Evolutionary conservation across 1,139 yeast species (phyloP).

Genomic region (Suhomyces bokatorum): DNA sequence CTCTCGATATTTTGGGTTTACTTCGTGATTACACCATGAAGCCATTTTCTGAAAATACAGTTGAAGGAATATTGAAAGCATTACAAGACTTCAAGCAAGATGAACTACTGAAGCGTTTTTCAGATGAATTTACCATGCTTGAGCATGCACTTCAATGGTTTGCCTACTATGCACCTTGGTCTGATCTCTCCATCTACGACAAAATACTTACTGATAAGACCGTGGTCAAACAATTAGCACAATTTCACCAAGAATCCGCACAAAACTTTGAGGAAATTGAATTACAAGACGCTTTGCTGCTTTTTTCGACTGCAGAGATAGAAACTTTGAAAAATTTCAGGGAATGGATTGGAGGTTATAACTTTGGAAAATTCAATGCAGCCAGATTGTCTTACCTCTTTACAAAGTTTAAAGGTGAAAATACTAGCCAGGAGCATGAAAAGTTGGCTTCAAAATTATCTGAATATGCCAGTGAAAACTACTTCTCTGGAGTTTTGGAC

Average conservation of each 20-base stretch:
- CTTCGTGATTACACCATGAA: slow-evolving; percentile 2
- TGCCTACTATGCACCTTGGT: slow-evolving; percentile 11
- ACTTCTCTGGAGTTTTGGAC: slow-evolving; percentile 5
- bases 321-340: slow-evolving; percentile 5
- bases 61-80: slow-evolving; percentile 2
- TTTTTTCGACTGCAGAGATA: slow-evolving; percentile 2
- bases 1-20: slow-evolving; percentile 7
- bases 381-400: slow-evolving; percentile 5
- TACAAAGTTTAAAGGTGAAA: slow-evolving; percentile 3
- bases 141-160: slow-evolving; percentile 10
- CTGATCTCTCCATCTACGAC: slow-evolving; percentile 11
- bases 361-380: slow-evolving; percentile 5
- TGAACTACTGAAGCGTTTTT: slow-evolving; percentile 4
- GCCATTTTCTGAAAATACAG: slow-evolving; percentile 2
- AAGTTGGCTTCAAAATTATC: slow-evolving; percentile 1
- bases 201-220: slow-evolving; percentile 6
- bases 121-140: slow-evolving; percentile 4
- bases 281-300: neutral
- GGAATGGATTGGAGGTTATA: slow-evolving; percentile 8
- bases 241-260: neutral
- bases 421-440: neutral
- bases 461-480: slow-evolving; percentile 4
- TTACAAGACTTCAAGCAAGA: slow-evolving; percentile 7
- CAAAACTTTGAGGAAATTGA: neutral
- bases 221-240: slow-evolving; percentile 7